These are phyloP conservation scores for Pueraria montana DNA, from an alignment of 306 rosid genomes.

Conservation along the genomic window DNA sequence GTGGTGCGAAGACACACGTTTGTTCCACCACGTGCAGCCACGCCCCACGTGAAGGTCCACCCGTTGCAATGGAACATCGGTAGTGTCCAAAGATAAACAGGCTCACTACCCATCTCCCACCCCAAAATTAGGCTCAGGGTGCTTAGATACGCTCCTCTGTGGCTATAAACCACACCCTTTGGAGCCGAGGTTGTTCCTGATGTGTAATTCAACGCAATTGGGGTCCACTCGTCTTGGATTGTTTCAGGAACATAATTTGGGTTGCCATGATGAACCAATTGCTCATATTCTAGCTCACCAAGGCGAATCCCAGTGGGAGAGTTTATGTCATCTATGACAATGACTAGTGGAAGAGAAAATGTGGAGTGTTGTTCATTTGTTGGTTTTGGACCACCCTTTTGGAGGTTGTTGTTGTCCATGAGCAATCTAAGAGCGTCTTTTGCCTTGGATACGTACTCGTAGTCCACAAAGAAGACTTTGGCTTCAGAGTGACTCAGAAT, in stretches of 20 bases:
- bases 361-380: conserved; percentile 21
- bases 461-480: conserved; percentile 82
- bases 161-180: conserved; percentile 91
- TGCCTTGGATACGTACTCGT: conserved; percentile 63
- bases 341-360: conserved; percentile 66
- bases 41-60: conserved; percentile 97
- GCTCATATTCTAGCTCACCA: conserved; percentile 83
- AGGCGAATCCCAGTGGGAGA: conserved; percentile 72
- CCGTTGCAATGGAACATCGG: conserved; percentile 99
- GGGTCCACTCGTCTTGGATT: conserved; percentile 73
- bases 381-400: neutral
- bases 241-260: conserved; percentile 44
- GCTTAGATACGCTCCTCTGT: conserved; percentile 87
- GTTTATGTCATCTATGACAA: conserved; percentile 84
- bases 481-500: conserved; percentile 86
- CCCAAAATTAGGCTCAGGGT: conserved; percentile 76
- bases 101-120: conserved; percentile 86
- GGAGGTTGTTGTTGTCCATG: conserved; percentile 1
- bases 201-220: conserved; percentile 85
- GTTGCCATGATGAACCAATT: conserved; percentile 61
- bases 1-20: conserved; percentile 77
- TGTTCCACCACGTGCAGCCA: conserved; percentile 93
- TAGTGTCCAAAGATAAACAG: conserved; percentile 85
- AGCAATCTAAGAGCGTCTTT: conserved; percentile 67
- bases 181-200: conserved; percentile 95